Percentiles rank a stretch among this genome's conserved stretches.
Evolutionary conservation across 352 stramenopile genomes (phyloP).

Genomic region (Detonula confervacea): DNA sequence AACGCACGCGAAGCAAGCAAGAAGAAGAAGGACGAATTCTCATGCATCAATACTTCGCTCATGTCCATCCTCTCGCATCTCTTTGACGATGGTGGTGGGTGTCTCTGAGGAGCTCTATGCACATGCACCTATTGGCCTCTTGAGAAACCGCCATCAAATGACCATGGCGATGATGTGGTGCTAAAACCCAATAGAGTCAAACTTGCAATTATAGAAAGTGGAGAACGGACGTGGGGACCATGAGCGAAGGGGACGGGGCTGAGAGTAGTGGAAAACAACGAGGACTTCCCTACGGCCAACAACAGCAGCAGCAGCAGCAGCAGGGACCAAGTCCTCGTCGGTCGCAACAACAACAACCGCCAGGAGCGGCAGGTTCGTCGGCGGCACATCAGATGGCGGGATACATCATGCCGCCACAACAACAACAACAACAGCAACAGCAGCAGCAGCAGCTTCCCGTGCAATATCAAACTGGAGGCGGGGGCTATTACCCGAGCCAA

Average conservation of each 20-base stretch:
- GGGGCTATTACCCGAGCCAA: background rate
- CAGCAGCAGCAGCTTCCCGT: constrained; percentile 26
- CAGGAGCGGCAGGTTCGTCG: constrained; percentile 7
- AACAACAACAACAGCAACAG: too few relatives aligned
- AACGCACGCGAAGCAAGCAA: background rate
- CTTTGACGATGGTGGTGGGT: too few relatives aligned
- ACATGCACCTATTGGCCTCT: too few relatives aligned
- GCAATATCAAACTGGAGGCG: constrained; percentile 8
- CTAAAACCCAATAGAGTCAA: too few relatives aligned
- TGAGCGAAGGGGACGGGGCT: constrained; percentile 27
- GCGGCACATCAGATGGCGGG: constrained; percentile 35
- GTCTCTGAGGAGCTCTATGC: too few relatives aligned
- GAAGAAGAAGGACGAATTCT: too few relatives aligned
- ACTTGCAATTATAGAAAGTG: background rate
- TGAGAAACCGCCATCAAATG: too few relatives aligned
- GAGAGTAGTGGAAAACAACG: constrained; percentile 18
- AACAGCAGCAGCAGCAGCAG: constrained; percentile 21
- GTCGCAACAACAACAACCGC: background rate
- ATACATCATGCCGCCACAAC: constrained; percentile 29
- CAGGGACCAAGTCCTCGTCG: too few relatives aligned
- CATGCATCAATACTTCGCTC: too few relatives aligned
- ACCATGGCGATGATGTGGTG: background rate
- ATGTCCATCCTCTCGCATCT: too few relatives aligned
- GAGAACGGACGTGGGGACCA: constrained; percentile 4
- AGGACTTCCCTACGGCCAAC: constrained; percentile 6